A percentile compares a stretch with the other conserved stretches of the same genome.
phyloP scores from a whole-genome alignment of 208 protist species.

The Tritrichomonas foetus region DNA sequence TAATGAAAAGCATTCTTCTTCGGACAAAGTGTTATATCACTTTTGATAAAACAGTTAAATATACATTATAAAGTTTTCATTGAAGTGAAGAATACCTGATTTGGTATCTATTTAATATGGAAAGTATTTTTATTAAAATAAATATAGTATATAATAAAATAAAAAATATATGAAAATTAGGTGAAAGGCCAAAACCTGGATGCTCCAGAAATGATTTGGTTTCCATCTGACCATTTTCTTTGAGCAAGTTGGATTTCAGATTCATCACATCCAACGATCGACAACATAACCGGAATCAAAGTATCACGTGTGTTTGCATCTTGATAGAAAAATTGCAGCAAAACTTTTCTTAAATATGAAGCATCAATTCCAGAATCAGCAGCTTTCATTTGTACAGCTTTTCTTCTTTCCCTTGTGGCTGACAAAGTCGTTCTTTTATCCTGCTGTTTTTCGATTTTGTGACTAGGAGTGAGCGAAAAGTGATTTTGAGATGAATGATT shows the following conservation, averaged over 20 bases:
- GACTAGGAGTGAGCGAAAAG: no score
- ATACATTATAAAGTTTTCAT: no score
- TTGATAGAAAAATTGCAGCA: slow-evolving; percentile 15
- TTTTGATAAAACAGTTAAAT: no score
- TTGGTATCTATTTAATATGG: neutral
- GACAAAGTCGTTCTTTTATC: no score
- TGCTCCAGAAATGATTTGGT: neutral
- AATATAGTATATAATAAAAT: neutral
- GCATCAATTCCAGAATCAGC: no score
- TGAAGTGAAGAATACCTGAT: neutral
- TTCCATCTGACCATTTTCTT: neutral
- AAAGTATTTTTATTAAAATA: neutral
- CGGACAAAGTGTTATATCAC: no score
- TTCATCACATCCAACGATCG: neutral
- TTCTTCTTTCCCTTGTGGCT: no score
- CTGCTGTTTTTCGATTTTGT: no score
- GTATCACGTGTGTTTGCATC: neutral
- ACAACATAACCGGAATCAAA: neutral
- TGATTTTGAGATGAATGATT: no score
- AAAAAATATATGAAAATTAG: neutral
- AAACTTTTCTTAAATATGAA: neutral
- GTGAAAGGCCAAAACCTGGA: neutral
- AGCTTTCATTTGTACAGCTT: no score
- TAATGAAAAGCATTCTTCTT: no score
- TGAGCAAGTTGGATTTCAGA: neutral